Conservation (phyloP, 2,329 filamentous ascomycete genomes). For the Claviceps spartinae region DNA sequence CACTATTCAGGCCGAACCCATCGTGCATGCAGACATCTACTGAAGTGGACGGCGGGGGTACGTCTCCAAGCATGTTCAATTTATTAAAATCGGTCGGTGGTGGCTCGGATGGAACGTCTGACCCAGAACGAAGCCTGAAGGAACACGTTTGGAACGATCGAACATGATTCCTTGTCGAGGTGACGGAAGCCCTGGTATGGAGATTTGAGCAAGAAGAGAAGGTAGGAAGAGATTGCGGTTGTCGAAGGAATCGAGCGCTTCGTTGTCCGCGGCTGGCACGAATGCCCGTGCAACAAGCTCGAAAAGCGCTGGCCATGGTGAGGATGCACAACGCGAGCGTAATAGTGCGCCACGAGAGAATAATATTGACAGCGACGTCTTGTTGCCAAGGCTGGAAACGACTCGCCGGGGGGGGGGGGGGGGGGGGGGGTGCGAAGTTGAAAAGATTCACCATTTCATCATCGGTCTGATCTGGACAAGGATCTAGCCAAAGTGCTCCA, state of each 20-base stretch:
- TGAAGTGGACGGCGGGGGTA: slow-evolving; percentile 64
- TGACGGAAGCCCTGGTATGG: neutral
- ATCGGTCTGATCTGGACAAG: neutral
- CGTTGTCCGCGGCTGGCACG: neutral
- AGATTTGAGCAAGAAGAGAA: neutral
- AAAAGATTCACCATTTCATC: neutral
- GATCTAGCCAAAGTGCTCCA: neutral
- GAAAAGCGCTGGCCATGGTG: slow-evolving; percentile 1
- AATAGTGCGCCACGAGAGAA: neutral
- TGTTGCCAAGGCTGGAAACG: neutral
- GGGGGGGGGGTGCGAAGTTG: neutral
- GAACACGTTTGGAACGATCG: slow-evolving; percentile 8
- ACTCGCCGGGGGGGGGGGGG: neutral
- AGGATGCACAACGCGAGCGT: neutral
- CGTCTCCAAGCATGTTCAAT: slow-evolving; percentile 66
- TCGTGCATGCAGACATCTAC: slow-evolving; percentile 71
- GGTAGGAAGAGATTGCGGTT: neutral
- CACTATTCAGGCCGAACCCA: slow-evolving; percentile 80
- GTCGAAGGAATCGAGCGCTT: neutral
- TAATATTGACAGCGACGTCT: neutral
- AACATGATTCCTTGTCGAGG: neutral
- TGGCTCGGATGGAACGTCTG: slow-evolving; percentile 17
- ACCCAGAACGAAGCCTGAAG: slow-evolving; percentile 8
- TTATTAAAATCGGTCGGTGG: slow-evolving; percentile 50
- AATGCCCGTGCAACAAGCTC: slow-evolving; percentile 2